These are phyloP conservation scores for Tolypocladium guangdongense DNA, from an alignment of 2,329 filamentous ascomycete species.

Conservation along the genomic window DNA sequence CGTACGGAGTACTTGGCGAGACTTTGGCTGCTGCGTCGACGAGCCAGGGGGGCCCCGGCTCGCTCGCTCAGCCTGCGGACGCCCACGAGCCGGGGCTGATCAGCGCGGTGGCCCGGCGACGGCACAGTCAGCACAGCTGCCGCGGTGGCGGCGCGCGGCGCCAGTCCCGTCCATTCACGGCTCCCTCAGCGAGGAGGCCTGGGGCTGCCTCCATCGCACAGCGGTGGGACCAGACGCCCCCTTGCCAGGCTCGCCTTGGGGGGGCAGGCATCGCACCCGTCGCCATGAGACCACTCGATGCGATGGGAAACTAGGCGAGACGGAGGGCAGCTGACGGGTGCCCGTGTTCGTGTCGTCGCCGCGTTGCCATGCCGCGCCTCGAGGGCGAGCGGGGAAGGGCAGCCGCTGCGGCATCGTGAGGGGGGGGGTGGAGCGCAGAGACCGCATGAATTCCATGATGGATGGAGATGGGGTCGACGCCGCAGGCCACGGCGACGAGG, in stretches of 20 bases:
- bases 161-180: conserved; percentile 6
- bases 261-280: too few species aligned
- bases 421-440: not conserved
- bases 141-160: conserved; percentile 8
- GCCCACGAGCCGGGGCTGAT: conserved; percentile 1
- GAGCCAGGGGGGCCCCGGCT: not conserved
- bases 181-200: conserved; percentile 6
- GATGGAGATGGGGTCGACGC: not conserved
- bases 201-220: not conserved
- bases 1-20: not conserved
- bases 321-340: not conserved
- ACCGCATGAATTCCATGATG: not conserved
- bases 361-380: not conserved
- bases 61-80: not conserved
- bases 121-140: conserved; percentile 2
- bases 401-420: not conserved
- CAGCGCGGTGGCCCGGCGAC: not conserved
- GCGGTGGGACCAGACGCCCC: conserved; percentile 5
- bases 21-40: not conserved
- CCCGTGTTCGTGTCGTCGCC: too few species aligned
- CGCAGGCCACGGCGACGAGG: too few species aligned
- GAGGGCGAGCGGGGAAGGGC: not conserved
- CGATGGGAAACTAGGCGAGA: not conserved
- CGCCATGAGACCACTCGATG: conserved; percentile 6
- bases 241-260: conserved; percentile 2